Base-by-base conservation (phyloP, 352 stramenopile genomes). In the Globisporangium cylindrosporum region DNA sequence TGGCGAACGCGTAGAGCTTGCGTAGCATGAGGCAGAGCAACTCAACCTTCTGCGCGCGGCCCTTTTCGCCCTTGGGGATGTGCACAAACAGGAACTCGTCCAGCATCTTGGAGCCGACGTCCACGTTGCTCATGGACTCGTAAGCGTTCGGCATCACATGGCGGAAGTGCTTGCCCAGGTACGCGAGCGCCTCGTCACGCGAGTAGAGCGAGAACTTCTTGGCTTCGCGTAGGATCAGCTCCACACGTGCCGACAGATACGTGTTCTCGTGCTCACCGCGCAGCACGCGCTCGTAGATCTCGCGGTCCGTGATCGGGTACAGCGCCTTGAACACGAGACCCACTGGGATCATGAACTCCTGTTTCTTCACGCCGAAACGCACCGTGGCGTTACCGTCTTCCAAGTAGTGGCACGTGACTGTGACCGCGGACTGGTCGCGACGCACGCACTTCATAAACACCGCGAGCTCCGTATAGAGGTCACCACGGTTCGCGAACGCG, bases 391-490 rank as follows among this genome's bases (percentile, higher is more conserved):
- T 97, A 73, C 98, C 98, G 58, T 98, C 98, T 27, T 94, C 97
- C 22, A 99, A 78, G 77, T 99, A 99, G 83, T 99, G 98, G 24
- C 99, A 78, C 14, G 97, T 99, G 55, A 99, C 96, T 0, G 97
- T 99, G 51, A 99, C 89, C 9, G 95, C 97, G 8, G 89, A 94
- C 75, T 99, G 95, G 74, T 99, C 97, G 56, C 90, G 91, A 51
- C 92, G 91, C 53, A 98, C 95, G 72, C 96, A 99, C 71, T 98
- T 95, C 77, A 99, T 99, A 24, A 96, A 94, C 12, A 99, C 97
- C 38, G 95, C 98, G 68, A 99, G 86, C 67, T 99, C 96, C 22
- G 96, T 98, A 81, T 99, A 99, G 14, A 95, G 69, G 62, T 93
- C 85, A 10, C 97, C 97, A 68, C 97, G 92, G 78, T 99, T 99